A percentile compares a stretch with the other conserved stretches of the same genome.
phyloP scores from a whole-genome alignment of 805 yeast genomes.

The Tetrapisispora nanseiensis region DNA sequence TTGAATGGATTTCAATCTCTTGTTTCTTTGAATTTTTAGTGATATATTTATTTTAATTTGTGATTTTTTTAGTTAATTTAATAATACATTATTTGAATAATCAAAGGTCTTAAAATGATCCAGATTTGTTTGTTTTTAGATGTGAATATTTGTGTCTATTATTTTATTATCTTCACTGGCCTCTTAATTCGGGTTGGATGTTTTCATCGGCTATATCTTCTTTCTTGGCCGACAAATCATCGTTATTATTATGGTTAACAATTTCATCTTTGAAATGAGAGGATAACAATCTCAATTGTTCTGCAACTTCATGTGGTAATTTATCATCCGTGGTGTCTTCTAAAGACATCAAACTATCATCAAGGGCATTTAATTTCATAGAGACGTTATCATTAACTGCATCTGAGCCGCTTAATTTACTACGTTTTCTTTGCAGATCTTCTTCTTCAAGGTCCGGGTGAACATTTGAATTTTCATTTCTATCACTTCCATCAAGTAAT shows the following conservation, averaged over 20 bases:
- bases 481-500: conserved; percentile 6
- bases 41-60: background rate
- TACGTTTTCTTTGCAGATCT: conserved; percentile 8
- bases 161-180: conserved; percentile 11
- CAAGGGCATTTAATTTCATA: conserved; percentile 9
- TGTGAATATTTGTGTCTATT: too few species aligned
- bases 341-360: conserved; percentile 14
- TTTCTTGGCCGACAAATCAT: conserved; percentile 9
- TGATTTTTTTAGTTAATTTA: too few species aligned
- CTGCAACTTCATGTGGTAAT: conserved; percentile 29
- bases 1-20: background rate
- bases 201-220: conserved; percentile 27
- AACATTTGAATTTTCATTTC: conserved; percentile 1
- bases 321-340: conserved; percentile 27
- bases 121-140: too few species aligned
- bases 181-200: conserved; percentile 30
- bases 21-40: background rate
- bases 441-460: conserved; percentile 8
- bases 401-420: background rate
- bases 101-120: too few species aligned
- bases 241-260: conserved; percentile 11
- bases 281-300: conserved; percentile 26
- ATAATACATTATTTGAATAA: background rate
- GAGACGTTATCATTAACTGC: conserved; percentile 2
- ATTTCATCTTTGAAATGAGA: conserved; percentile 30